Conservation (phyloP, 768 basidiomycete species). For the Hygrocybe punicea region DNA sequence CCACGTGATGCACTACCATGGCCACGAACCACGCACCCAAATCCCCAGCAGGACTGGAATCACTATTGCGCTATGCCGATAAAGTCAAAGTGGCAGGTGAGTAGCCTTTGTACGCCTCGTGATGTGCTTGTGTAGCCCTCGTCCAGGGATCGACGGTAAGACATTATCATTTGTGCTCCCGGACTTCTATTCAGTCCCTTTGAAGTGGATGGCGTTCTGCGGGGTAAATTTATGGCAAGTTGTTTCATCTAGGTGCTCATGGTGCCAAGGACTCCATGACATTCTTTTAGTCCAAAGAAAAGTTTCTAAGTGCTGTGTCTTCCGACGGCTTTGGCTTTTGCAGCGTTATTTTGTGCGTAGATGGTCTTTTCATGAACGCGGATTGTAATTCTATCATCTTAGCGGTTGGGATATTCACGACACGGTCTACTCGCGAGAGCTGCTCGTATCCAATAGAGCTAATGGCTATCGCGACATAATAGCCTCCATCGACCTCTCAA, state of each 20-base stretch:
- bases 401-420: slow-evolving; percentile 96
- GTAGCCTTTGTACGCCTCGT: slow-evolving; percentile 21
- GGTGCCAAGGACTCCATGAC: not conserved
- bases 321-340: slow-evolving; percentile 90
- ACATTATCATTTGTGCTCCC: not conserved
- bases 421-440: slow-evolving; percentile 74
- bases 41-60: slow-evolving; percentile 55
- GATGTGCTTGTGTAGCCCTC: not conserved
- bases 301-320: slow-evolving; percentile 79
- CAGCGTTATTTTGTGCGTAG: slow-evolving; percentile 83
- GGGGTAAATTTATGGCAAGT: slow-evolving; percentile 90
- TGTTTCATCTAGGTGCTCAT: not conserved
- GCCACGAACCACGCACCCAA: slow-evolving; percentile 19
- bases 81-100: slow-evolving; percentile 94
- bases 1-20: not conserved
- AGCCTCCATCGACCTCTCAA: slow-evolving; percentile 82
- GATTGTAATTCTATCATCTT: not conserved
- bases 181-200: not conserved
- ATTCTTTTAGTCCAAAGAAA: slow-evolving; percentile 72
- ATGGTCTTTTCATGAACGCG: not conserved
- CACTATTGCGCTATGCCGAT: slow-evolving; percentile 54
- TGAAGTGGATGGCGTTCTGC: slow-evolving; percentile 85
- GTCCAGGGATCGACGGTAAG: slow-evolving; percentile 62
- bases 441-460: slow-evolving; percentile 83
- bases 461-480: slow-evolving; percentile 92